Base-by-base conservation (phyloP, 371 early-diverging fungal species). In the Capillidium rhysosporum region DNA sequence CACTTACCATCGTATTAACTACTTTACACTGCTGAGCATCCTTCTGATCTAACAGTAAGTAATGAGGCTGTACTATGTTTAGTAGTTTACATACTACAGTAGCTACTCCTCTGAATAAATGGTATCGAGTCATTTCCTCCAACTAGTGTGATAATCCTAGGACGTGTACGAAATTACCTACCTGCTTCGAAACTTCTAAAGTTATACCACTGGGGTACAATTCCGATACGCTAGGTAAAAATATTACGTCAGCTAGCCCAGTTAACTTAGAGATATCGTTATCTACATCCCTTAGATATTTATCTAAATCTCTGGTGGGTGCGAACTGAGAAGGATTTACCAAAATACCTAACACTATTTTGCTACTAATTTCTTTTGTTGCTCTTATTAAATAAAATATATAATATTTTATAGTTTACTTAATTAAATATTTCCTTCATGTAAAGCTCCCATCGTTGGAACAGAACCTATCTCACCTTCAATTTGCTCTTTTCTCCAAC, bases 281-380 rank as follows among this genome's bases (percentile, higher is more conserved):
- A 26, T 81, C 77, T 18, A 84, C 64, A 0, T 91, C 89, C 39
- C 94, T 80, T 21, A 95, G 97, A 59, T 97, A 97, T 40, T 74
- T 71, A 51, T 72, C 81, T 24, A 93, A 70, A 59, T 97, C 97
- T 65, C 95, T 96, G 52, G 80, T 77, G 0, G 94, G 94, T 0
- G 93, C 90, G 62, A 97, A 97, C 60, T 96, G 97, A 2, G 94
- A 84, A 16, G 97, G 97, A 58, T 96, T 96, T 23, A 96, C 97
- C 68, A 93, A 96, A 48, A 96, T 86, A 44, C 82, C 79, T 24
- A 89, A 69, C 0, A 87, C 82, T 3, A 89, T 85, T 18, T 67
- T 59, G 51, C 83, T 80, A 64, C 80, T 78, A 23, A 71, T 59
- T 44, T 63, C 16, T 7, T 70, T 67, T 0, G 91, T 89, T 9